Evolutionary conservation across 2,329 filamentous ascomycete genomes (phyloP), one percentile per base, ranked within the genome.

Genomic region (Botrytis pseudocinerea): DNA sequence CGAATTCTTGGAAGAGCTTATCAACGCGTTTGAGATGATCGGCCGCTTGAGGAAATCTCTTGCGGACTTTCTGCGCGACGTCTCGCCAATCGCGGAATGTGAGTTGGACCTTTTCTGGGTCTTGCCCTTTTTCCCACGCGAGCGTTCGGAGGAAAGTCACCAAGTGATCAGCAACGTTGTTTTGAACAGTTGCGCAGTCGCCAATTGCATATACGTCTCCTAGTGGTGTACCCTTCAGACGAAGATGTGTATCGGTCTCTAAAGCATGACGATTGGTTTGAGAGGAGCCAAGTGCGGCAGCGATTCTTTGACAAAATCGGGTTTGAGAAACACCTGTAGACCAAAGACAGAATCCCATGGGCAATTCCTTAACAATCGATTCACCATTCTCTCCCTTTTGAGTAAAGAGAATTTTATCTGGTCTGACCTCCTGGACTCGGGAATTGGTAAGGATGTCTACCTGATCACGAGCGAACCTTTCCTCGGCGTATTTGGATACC

Each of bases 151-250:
- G 87, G 83, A 98, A 99, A 32, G 90, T 92, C 65, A 98, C 87
- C 78, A 99, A 91, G 83, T 98, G 92, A 80, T 97, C 93, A 4
- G 95, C 93, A 2, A 98, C 87, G 78, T 99, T 99, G 85, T 99
- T 99, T 81, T 99, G 97, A 0, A 99, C 95, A 0, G 97, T 99
- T 10, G 93, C 87, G 84, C 96, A 98, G 83, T 99, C 96, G 22
- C 96, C 96, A 75, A 99, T 94, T 65, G 95, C 95, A 80, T 99
- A 99, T 35, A 99, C 94, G 75, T 98, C 95, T 54, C 96, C 96
- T 0, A 98, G 84, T 0, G 96, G 96, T 0, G 96, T 90, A 70
- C 96, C 96, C 74, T 92, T 93, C 0, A 99, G 85, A 59, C 96
- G 93, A 14, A 98, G 90, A 81, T 99, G 95, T 1, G 93, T 91